phyloP scores from a whole-genome alignment of 73 alveolate genomes.

The Uronychia binucleata region DNA sequence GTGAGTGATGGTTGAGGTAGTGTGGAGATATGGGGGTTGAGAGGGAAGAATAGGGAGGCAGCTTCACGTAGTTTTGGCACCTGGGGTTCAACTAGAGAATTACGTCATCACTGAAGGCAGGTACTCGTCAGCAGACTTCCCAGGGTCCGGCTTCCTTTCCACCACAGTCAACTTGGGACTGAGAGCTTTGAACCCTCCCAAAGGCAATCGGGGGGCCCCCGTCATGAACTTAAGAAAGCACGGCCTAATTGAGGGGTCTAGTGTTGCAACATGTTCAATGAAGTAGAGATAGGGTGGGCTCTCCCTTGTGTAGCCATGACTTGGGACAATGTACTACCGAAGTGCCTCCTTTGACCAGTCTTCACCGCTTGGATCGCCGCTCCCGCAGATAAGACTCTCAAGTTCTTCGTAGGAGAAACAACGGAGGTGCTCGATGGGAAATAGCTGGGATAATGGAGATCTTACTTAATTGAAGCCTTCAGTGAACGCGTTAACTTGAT shows the following conservation, averaged over 20 bases:
- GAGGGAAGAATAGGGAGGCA: conserved; percentile 83
- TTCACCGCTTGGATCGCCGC: background rate
- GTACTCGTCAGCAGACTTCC: conserved; percentile 62
- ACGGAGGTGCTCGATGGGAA: conserved; percentile 69
- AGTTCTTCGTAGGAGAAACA: conserved; percentile 78
- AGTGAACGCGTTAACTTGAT: conserved; percentile 74
- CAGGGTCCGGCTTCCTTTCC: conserved; percentile 65
- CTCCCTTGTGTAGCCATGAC: background rate
- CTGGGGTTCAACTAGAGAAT: background rate
- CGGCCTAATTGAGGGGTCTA: conserved; percentile 49
- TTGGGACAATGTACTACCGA: background rate
- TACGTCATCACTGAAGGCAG: conserved; percentile 87
- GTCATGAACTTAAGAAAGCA: conserved; percentile 76
- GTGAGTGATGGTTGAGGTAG: too few species aligned
- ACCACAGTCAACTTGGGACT: conserved; percentile 96
- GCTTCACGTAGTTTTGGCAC: conserved; percentile 86
- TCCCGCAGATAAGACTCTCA: conserved; percentile 84
- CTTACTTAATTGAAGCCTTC: conserved; percentile 80
- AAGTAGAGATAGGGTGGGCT: background rate
- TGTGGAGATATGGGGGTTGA: too few species aligned
- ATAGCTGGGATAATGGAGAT: background rate
- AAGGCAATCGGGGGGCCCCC: conserved; percentile 96
- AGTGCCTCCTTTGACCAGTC: background rate
- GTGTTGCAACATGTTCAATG: background rate
- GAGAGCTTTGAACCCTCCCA: conserved; percentile 92